Evolutionary conservation across 2,329 filamentous ascomycete genomes (phyloP).

Genomic region (Calonectria multiphialidica): DNA sequence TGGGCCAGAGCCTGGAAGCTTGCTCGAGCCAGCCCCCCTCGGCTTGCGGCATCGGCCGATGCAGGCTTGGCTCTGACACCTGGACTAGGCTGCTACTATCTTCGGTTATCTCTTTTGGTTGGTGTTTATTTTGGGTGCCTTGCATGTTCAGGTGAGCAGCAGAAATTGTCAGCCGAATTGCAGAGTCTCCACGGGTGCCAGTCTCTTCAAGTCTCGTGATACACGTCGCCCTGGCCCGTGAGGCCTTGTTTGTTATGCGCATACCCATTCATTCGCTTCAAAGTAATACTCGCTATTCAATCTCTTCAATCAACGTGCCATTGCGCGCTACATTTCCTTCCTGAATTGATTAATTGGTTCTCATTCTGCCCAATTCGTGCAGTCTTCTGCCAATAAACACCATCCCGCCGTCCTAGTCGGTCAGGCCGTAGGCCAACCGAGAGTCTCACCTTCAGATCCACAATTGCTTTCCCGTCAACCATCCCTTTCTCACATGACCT

Average conservation of each 20-base stretch:
- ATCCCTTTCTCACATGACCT: conserved; percentile 3
- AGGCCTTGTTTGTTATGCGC: conserved; percentile 1
- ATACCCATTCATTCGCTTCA: too few relatives aligned
- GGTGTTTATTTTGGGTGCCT: conserved; percentile 9
- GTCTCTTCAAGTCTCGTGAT: conserved; percentile 2
- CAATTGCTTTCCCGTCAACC: background rate
- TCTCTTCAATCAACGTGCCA: background rate
- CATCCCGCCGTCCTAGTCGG: background rate
- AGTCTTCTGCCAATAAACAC: background rate
- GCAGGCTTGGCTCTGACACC: background rate
- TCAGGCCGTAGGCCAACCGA: background rate
- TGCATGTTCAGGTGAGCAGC: conserved; percentile 10
- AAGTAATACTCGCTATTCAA: background rate
- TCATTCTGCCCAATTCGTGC: background rate
- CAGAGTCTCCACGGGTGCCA: conserved; percentile 11
- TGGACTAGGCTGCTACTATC: background rate
- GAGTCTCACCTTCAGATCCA: background rate
- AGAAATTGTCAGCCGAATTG: conserved; percentile 11
- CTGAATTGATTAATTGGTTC: background rate
- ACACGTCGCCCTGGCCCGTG: background rate
- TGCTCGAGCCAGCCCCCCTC: background rate
- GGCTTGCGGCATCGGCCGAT: conserved; percentile 17
- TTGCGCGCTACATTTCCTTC: background rate
- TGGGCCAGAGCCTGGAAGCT: conserved; percentile 22
- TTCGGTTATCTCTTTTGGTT: conserved; percentile 22